phyloP scores from a whole-genome alignment of 371 early-diverging fungal genomes.

The Apophysomyces trapeziformis region DNA sequence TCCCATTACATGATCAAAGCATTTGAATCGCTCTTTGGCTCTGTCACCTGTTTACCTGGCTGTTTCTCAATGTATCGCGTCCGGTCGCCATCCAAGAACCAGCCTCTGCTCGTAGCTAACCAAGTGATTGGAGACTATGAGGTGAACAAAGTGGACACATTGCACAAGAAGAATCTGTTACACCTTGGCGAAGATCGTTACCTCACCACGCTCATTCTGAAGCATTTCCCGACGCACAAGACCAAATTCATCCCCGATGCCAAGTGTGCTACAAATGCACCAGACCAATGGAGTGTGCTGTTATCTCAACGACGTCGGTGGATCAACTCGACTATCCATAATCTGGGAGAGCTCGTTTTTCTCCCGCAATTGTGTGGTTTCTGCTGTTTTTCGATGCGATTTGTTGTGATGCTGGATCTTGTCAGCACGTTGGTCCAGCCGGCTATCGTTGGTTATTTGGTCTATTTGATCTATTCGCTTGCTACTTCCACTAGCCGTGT shows the following conservation, averaged over 20 bases:
- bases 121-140: conserved; percentile 89
- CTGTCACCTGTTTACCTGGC: conserved; percentile 93
- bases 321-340: conserved; percentile 95
- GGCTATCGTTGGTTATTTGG: conserved; percentile 78
- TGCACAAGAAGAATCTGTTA: conserved; percentile 90
- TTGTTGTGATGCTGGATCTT: conserved; percentile 87
- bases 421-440: conserved; percentile 86
- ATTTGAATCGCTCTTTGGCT: conserved; percentile 97
- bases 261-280: conserved; percentile 91
- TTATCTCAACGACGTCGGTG: conserved; percentile 92
- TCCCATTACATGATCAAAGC: conserved; percentile 95
- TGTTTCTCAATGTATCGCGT: conserved; percentile 93
- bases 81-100: conserved; percentile 67
- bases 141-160: conserved; percentile 88
- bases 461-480: conserved; percentile 63
- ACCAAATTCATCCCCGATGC: conserved; percentile 93
- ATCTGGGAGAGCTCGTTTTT: conserved; percentile 83
- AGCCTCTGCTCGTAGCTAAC: conserved; percentile 84
- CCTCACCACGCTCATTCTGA: conserved; percentile 94
- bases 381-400: conserved; percentile 94
- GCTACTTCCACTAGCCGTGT: conserved; percentile 38
- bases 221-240: conserved; percentile 92
- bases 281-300: conserved; percentile 89
- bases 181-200: conserved; percentile 80
- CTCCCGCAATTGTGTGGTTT: conserved; percentile 87